These are phyloP conservation scores for Hymenoscyphus linearis DNA, from an alignment of 2,329 filamentous ascomycete genomes.

Conservation along the genomic window DNA sequence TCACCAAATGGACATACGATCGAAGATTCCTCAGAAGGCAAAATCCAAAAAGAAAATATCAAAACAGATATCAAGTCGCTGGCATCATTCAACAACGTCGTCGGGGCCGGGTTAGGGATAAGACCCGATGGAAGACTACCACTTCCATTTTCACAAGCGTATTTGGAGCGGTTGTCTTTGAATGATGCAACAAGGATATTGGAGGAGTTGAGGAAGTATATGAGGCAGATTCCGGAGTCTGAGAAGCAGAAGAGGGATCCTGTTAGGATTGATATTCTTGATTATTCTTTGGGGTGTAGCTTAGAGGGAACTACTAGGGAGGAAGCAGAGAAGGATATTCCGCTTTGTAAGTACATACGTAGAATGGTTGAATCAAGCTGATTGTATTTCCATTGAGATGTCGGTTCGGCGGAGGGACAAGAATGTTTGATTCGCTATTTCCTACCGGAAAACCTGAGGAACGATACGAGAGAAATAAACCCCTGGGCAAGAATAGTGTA, in stretches of 20 bases:
- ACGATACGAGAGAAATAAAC: not conserved
- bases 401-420: not conserved
- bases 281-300: not conserved
- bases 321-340: not conserved
- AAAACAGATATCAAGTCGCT: not conserved
- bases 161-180: not conserved
- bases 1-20: not conserved
- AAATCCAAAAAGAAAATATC: not conserved
- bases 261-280: not conserved
- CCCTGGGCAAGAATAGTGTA: conserved; percentile 3
- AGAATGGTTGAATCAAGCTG: not conserved
- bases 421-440: not conserved
- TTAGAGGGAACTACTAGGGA: not conserved
- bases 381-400: not conserved
- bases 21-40: not conserved
- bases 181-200: not conserved
- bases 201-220: not conserved
- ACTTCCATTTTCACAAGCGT: not conserved
- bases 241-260: not conserved
- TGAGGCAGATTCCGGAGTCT: not conserved
- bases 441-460: not conserved
- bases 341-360: not conserved
- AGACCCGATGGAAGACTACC: not conserved
- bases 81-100: not conserved
- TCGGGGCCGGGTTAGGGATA: not conserved